Base-by-base conservation (phyloP, 2,329 filamentous ascomycete genomes). In the Aspergillus viridinutans region DNA sequence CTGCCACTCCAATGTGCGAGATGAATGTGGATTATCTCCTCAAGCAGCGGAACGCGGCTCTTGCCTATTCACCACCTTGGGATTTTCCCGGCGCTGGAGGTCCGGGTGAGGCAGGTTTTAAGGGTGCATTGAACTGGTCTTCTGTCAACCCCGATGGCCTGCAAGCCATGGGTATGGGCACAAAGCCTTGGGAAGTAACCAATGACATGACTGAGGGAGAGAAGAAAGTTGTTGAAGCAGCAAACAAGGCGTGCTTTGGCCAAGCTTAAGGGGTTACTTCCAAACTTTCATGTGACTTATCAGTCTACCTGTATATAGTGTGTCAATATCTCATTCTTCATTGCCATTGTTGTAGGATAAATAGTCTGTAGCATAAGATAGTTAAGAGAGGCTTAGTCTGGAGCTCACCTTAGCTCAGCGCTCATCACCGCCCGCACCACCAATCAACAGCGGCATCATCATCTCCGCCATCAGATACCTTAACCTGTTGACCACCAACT, bases 1-100 rank as follows among this genome's bases (percentile, higher is more conserved):
- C 92, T 0, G 87, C 90, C 0, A 94, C 90, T 54, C 92, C 92
- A 0, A 80, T 91, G 29, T 96, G 91, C 0, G 83, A 87, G 53
- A 76, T 80, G 42, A 96, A 94, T 65, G 86, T 88, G 0, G 74
- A 82, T 23, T 94, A 92, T 68, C 78, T 93, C 1, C 80, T 75
- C 1, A 81, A 84, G 17, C 91, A 96, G 75, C 82, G 88, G 21
- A 79, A 84, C n/a, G 83, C 85, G 0, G 94, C 94, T 64, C 72
- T 88, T 2, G 69, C 77, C 0, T 92, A 91, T 4, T 83, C 81
- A 0, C 87, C 87, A 0, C 83, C 81, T 0, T 87, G 86, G 29
- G 88, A 91, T 64, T 90, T 90, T 68, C 87, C 87, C 0, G 87
- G 87, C 32, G 76, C 76, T 14, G 75, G 76, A 52, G 72, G 76